Conservation (phyloP, 306 rosid species). For the Vachellia collinsii region DNA sequence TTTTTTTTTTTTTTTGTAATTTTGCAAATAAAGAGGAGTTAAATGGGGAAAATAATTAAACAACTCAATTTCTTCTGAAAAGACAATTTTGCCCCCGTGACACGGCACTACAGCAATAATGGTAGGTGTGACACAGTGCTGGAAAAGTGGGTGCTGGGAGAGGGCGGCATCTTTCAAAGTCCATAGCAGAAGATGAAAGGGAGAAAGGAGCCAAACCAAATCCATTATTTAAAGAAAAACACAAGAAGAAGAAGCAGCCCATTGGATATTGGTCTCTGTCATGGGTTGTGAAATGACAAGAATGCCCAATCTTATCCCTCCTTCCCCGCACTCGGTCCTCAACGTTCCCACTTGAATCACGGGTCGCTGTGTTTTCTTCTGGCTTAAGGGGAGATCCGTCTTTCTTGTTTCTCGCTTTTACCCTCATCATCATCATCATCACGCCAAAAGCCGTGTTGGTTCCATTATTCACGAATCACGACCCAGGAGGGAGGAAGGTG, state of each 20-base stretch:
- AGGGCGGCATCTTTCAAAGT: conserved; percentile 47
- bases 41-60: too few relatives aligned
- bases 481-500: conserved; percentile 8
- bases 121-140: conserved; percentile 33
- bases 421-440: conserved; percentile 43
- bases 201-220: background rate
- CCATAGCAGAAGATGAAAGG: conserved; percentile 37
- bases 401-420: conserved; percentile 32
- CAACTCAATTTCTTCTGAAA: too few relatives aligned
- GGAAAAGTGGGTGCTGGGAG: conserved; percentile 52
- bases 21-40: too few relatives aligned
- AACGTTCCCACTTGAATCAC: conserved; percentile 23
- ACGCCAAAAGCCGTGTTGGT: conserved; percentile 43
- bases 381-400: conserved; percentile 29
- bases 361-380: background rate
- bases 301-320: conserved; percentile 31
- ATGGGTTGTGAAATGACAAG: conserved; percentile 18
- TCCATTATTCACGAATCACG: conserved; percentile 42
- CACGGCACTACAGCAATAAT: conserved; percentile 21
- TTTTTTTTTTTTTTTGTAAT: too few relatives aligned
- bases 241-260: background rate
- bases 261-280: background rate
- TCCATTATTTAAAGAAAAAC: background rate
- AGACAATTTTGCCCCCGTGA: background rate
- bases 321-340: background rate